Base-by-base conservation (phyloP, 2,329 filamentous ascomycete genomes). In the Aspergillus intermedius region DNA sequence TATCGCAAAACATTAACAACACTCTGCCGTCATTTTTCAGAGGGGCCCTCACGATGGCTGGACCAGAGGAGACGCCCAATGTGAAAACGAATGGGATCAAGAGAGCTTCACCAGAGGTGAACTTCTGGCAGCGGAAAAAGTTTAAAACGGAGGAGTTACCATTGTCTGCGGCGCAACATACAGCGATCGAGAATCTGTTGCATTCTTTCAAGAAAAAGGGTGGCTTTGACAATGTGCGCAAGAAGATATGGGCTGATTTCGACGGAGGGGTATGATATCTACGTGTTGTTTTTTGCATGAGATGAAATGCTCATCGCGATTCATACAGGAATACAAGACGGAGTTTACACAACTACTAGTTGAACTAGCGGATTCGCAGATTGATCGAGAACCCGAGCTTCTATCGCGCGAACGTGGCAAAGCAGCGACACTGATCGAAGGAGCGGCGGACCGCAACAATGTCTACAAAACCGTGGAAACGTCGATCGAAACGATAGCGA, bases 151-250 rank as follows among this genome's bases (percentile, higher is more conserved):
- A 79, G 3, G 82, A 85, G 54, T 71, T 85, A 22, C 82, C 82
- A 3, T 70, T 84, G 28, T 76, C 77, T 21, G 74, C 78, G 47
- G 66, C 75, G 32, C 80, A 84, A 61, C 77, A 79, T 52, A 70
- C 74, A 5, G 74, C 76, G 21, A 82, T 85, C 48, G 81, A 84
- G 61, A 73, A 73, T 54, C 72, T 85, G 41, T 71, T 83, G 15
- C 76, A 82, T 60, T 79, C 78, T 0, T 83, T 83, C 64, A 83
- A 83, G 66, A 84, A 84, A 66, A 83, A 82, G 63, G 82, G 82
- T 54, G 79, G 81, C 48, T 85, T 83, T 58, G 82, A 85, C 62
- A 71, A 68, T 44, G 67, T 84, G 48, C 77, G 82, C 50, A 84
- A 83, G 63, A 74, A 78, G 50, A 68, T 81, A 3, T 81, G 80